Base-by-base conservation (phyloP, 2,329 filamentous ascomycete species). In the Aspergillus ibericus region DNA sequence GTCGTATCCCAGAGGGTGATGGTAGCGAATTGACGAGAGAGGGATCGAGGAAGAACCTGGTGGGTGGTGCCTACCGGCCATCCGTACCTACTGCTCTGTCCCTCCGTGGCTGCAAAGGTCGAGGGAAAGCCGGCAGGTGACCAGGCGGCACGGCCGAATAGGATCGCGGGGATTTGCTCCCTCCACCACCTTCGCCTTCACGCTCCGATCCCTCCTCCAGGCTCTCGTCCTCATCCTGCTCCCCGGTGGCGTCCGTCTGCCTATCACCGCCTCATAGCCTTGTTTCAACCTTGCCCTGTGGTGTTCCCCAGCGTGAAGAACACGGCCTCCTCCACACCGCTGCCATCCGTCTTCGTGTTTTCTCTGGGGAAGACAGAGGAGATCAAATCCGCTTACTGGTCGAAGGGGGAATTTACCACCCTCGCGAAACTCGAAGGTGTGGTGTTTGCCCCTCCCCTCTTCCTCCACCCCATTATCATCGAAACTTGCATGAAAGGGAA, bases 401-500 rank as follows among this genome's bases (percentile, higher is more conserved):
- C 9, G 20, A 29, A 9, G 34, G 38, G 15, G 6, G n/a, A 20
- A n/a, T 15, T 44, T 46, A 29, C 27, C 15, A 27, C 15, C 18
- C 15, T 12, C 18, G n/a, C 42, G 25, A 16, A 32, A 12, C 32
- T 12, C 27, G 13, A 36, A 6, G 29, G 47, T 55, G 29, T 57
- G 53, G 49, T 46, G 55, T 55, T 46, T 42, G 32, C 51, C 42
- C 40, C 48, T 29, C 42, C 18, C 44, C 20, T 40, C 55, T 48
- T 54, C 40, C 40, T 32, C 47, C 22, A 47, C 55, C 58, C 56
- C 52, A 49, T 60, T 42, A 56, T 56, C 42, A 61, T 57, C 51
- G 54, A 64, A 60, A 20, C 47, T 13, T 62, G 62, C 57, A 64
- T 55, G 48, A 53, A 56, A 57, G 44, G 48, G 49, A 53, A 15